These are phyloP conservation scores for Pelargonium cotyledonis DNA, from an alignment of 441 rosid species.

Conservation along the genomic window DNA sequence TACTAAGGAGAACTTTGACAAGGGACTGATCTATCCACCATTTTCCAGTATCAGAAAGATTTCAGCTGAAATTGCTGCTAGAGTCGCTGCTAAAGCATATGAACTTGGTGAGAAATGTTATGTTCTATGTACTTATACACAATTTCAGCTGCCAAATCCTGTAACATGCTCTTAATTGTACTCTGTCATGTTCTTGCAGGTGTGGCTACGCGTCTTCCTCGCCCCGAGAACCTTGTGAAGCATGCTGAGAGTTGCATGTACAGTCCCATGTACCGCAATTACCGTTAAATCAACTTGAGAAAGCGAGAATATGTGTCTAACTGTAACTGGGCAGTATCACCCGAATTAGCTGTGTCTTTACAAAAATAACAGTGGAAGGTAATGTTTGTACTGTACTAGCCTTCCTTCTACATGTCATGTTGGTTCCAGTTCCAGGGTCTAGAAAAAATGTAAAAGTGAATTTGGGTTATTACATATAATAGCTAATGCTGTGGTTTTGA, in stretches of 20 bases:
- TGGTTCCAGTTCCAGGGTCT: no score
- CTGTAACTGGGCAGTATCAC: no score
- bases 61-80: slow-evolving; percentile 61
- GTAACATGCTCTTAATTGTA: neutral
- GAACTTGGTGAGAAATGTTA: slow-evolving; percentile 41
- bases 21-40: slow-evolving; percentile 62
- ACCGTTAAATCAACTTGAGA: slow-evolving; percentile 27
- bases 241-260: slow-evolving; percentile 74
- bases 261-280: slow-evolving; percentile 46
- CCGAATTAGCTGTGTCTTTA: no score
- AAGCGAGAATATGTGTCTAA: no score
- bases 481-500: no score
- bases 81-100: slow-evolving; percentile 58
- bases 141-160: neutral
- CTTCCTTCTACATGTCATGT: no score
- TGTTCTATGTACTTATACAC: neutral
- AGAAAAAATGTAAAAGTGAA: no score
- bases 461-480: no score
- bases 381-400: neutral
- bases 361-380: neutral
- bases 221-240: slow-evolving; percentile 46
- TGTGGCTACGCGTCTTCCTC: slow-evolving; percentile 54
- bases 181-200: slow-evolving; percentile 28
- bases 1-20: slow-evolving; percentile 39
- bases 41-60: slow-evolving; percentile 51